These are phyloP conservation scores for Draba incana DNA, from an alignment of 345 rosid species.

Conservation along the genomic window DNA sequence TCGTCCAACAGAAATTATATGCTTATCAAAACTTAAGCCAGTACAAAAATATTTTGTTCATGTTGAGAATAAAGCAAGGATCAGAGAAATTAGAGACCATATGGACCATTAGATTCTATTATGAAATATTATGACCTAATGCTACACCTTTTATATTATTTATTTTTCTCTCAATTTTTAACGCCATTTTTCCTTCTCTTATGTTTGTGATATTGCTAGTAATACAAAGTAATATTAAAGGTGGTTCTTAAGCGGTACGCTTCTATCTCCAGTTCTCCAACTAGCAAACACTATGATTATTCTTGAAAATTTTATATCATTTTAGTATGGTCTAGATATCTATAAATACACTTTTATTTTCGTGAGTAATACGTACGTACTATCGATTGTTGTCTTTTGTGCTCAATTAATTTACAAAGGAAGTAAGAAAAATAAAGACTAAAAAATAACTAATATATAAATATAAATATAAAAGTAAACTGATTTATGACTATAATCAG, in stretches of 20 bases:
- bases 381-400: conserved; percentile 1
- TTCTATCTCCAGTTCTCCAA: conserved; percentile 35
- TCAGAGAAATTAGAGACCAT: conserved; percentile 17
- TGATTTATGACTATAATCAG: no score
- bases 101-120: conserved; percentile 21
- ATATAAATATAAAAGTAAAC: no score
- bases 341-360: conserved; percentile 11
- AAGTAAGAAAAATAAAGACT: no score
- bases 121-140: conserved; percentile 29
- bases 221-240: conserved; percentile 2
- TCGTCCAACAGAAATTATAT: background rate
- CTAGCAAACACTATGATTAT: conserved; percentile 42
- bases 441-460: no score
- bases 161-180: background rate
- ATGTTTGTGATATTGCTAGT: conserved; percentile 9
- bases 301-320: conserved; percentile 33
- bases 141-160: conserved; percentile 21
- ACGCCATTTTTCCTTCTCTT: background rate
- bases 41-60: background rate
- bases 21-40: background rate
- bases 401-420: no score
- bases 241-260: conserved; percentile 41
- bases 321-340: conserved; percentile 24
- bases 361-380: conserved; percentile 27
- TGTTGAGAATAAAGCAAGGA: background rate